Conservation (phyloP, 257 asterid genomes). For the Penstemon davidsonii region DNA sequence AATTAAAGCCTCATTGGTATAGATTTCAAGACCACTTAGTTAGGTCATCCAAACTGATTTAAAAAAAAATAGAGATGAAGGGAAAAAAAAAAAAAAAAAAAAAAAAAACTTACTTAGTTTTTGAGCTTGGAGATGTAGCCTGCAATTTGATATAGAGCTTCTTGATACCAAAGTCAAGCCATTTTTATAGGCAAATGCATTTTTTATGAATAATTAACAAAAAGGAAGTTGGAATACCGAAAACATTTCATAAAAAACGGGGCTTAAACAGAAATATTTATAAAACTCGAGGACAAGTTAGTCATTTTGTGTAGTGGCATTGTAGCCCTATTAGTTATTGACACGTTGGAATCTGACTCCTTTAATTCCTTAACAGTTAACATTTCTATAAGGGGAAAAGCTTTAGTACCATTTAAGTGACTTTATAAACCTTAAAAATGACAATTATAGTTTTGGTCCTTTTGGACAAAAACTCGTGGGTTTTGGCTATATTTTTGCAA, state of each 20-base stretch:
- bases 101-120: background rate
- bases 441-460: slow-evolving; percentile 4
- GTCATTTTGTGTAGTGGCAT: slow-evolving; percentile 15
- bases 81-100: background rate
- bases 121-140: slow-evolving; percentile 15
- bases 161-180: slow-evolving; percentile 27
- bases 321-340: slow-evolving; percentile 24
- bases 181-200: slow-evolving; percentile 20
- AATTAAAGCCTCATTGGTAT: background rate
- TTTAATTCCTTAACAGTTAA: slow-evolving; percentile 18
- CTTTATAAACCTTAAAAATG: slow-evolving; percentile 23
- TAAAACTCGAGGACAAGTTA: slow-evolving; percentile 21
- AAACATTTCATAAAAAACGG: background rate
- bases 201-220: slow-evolving; percentile 14
- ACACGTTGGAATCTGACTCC: slow-evolving; percentile 32
- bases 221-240: background rate
- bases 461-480: background rate
- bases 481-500: slow-evolving; percentile 6
- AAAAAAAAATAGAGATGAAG: background rate
- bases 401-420: background rate
- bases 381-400: slow-evolving; percentile 25
- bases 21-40: background rate
- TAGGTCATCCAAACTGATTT: slow-evolving; percentile 8
- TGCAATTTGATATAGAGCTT: slow-evolving; percentile 1
- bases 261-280: slow-evolving; percentile 1